Base-by-base conservation (phyloP, 306 rosid species). In the Cucurbita maxima region DNA sequence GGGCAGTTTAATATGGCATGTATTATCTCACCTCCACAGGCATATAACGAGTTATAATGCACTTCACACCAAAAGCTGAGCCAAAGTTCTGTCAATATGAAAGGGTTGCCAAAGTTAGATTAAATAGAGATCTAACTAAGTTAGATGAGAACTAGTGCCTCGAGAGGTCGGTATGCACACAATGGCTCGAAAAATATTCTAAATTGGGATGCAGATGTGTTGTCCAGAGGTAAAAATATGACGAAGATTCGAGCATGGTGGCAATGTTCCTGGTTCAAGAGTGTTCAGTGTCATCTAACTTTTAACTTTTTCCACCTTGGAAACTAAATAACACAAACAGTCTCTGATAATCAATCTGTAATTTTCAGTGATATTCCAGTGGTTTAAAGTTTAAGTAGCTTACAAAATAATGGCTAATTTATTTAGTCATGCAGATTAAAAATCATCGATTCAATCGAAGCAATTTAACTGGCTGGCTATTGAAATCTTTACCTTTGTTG, bases 51-150 rank as follows among this genome's bases (percentile, higher is more conserved):
- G 73, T 94, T 94, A 76, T 94, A 94, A 85, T 94, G 99, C 67
- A 94, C 99, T 84, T 94, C 99, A 68, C 99, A 89, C 99, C 99
- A 94, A 84, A 94, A 94, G 91, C 99, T 94, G 69, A 94, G 87
- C 99, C 99, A 94, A 64, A 94, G 72, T 81, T 94, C 99, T 94
- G 69, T 18, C 81, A 59, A 57, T 5, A 54, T 12, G 57, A 37
- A 48, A 61, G 66, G 16, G 58, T 57, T 6, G 72, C 63, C 22
- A 3, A 55, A 51, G 59, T 40, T 12, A 63, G 64, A 59, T n/a
- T 6, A 34, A 20, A 18, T 50, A 30, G 8, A 61, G 78, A 25
- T 54, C 51, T 12, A 14, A 50, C 57, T 73, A 53, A 20, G 22
- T 57, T 14, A 58, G 51, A 58, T 37, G 75, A 55, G 40, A 62